These are phyloP conservation scores for Claviceps humidiphila DNA, from an alignment of 2,329 filamentous ascomycete species.

Conservation along the genomic window DNA sequence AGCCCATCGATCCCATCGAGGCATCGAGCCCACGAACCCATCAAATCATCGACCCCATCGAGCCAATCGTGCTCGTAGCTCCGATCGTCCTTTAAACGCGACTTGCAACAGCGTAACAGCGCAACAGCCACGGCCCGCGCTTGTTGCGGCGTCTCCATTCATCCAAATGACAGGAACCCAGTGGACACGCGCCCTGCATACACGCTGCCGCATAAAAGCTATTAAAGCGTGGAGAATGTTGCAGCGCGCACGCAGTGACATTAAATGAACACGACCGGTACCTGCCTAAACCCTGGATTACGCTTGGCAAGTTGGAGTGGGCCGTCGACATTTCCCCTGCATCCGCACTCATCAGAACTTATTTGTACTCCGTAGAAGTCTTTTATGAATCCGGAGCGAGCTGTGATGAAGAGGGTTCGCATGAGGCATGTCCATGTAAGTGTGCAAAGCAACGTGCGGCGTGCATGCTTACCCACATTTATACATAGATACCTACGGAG, in stretches of 20 bases:
- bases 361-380: no score
- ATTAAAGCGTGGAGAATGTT: no score
- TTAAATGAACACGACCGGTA: neutral
- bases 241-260: neutral
- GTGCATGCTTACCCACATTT: neutral
- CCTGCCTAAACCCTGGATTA: neutral
- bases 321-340: no score
- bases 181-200: no score
- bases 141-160: neutral
- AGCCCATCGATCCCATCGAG: neutral
- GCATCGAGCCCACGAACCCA: no score
- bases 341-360: no score
- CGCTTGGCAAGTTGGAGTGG: neutral
- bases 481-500: no score
- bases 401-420: neutral
- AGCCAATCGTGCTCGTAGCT: neutral
- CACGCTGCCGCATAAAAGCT: no score
- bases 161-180: neutral
- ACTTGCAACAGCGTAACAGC: no score
- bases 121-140: neutral
- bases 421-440: neutral
- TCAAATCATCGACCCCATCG: neutral
- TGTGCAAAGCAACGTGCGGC: neutral
- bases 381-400: no score
- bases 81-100: neutral